A percentile compares a stretch with the other conserved stretches of the same genome.
Conservation (phyloP, 176 grass and related monocot genomes). For the Dendrocalamus sinicus region DNA sequence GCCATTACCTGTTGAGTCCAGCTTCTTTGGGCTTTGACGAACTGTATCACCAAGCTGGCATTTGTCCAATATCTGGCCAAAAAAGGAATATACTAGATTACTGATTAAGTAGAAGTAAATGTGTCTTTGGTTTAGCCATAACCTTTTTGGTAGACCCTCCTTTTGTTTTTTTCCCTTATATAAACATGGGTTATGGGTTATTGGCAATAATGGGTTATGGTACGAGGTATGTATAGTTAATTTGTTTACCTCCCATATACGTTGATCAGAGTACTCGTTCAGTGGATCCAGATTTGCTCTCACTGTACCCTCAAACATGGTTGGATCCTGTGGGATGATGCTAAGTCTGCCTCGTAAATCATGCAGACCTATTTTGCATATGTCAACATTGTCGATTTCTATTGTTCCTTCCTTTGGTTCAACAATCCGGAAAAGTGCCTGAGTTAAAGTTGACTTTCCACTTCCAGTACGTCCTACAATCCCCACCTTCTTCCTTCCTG, state of each 20-base stretch:
- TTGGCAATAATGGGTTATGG: background rate
- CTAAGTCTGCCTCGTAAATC: constrained; percentile 86
- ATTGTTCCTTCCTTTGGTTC: constrained; percentile 85
- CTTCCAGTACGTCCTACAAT: constrained; percentile 91
- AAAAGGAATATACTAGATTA: constrained; percentile 23
- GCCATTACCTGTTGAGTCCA: constrained; percentile 76
- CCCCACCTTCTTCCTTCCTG: constrained; percentile 90
- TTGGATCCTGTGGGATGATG: constrained; percentile 96
- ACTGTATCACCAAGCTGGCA: constrained; percentile 91
- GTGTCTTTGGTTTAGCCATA: background rate
- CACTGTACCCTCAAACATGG: constrained; percentile 85
- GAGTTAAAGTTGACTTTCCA: constrained; percentile 93
- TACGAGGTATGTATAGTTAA: constrained; percentile 28
- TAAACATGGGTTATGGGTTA: background rate
- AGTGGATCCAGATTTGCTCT: constrained; percentile 92
- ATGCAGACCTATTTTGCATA: constrained; percentile 86
- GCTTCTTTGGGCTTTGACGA: constrained; percentile 68
- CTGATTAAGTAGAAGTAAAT: constrained; percentile 24
- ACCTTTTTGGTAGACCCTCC: background rate
- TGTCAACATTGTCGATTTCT: constrained; percentile 83
- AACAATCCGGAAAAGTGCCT: constrained; percentile 81
- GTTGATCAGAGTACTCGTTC: constrained; percentile 77
- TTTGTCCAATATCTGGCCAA: constrained; percentile 76
- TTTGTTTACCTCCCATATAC: constrained; percentile 82
- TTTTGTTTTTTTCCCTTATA: constrained; percentile 24